phyloP scores from a whole-genome alignment of 805 yeast species.

The Cyberlindnera mrakii region DNA sequence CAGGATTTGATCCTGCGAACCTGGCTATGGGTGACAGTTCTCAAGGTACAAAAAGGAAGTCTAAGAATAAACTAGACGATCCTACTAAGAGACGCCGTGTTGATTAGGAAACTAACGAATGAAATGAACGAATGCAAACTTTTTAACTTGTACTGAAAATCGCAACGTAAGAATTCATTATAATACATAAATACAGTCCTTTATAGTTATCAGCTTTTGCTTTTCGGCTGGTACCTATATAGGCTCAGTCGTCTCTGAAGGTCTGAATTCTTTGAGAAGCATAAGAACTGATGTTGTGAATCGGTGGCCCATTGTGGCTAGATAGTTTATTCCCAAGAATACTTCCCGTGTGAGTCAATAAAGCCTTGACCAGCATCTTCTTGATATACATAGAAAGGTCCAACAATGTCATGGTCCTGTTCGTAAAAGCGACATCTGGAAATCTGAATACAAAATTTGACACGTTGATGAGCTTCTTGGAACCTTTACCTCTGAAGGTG shows the following conservation, averaged over 20 bases:
- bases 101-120: slow-evolving; percentile 7
- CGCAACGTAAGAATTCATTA: neutral
- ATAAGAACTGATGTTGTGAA: slow-evolving; percentile 19
- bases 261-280: slow-evolving; percentile 19
- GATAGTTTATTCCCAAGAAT: slow-evolving; percentile 71
- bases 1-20: slow-evolving; percentile 66
- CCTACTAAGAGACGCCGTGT: slow-evolving; percentile 24
- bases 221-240: neutral
- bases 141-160: neutral
- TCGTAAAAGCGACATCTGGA: slow-evolving; percentile 53
- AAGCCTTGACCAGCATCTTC: slow-evolving; percentile 52
- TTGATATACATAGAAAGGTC: slow-evolving; percentile 62
- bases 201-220: neutral
- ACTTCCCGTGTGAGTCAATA: slow-evolving; percentile 66
- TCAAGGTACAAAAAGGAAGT: slow-evolving; percentile 31
- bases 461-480: slow-evolving; percentile 66
- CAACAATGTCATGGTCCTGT: slow-evolving; percentile 65
- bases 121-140: no score
- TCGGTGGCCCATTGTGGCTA: slow-evolving; percentile 24
- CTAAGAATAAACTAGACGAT: slow-evolving; percentile 30
- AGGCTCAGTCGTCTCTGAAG: slow-evolving; percentile 10
- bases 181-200: neutral
- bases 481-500: slow-evolving; percentile 73
- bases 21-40: slow-evolving; percentile 47
- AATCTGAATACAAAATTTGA: slow-evolving; percentile 62